A percentile compares a stretch with the other conserved stretches of the same genome.
phyloP scores from a whole-genome alignment of 2,329 filamentous ascomycete species.

The Ceratocystis variospora region DNA sequence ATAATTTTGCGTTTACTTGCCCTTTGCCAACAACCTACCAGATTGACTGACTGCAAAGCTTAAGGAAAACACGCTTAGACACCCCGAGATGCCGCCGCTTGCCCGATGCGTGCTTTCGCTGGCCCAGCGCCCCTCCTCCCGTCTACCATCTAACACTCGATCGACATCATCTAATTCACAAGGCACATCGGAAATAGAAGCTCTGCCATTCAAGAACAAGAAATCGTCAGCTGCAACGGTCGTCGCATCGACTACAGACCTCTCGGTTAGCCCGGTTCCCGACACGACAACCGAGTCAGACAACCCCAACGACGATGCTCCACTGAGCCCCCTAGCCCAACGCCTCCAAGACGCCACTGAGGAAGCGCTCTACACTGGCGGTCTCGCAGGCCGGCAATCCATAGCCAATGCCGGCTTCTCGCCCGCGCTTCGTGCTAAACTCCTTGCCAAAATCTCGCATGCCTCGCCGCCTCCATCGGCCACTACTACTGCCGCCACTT shows the following conservation, averaged over 20 bases:
- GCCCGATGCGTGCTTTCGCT: background rate
- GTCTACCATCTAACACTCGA: background rate
- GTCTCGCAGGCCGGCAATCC: slow-evolving; percentile 44
- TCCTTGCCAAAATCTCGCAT: slow-evolving; percentile 43
- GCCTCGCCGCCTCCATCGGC: slow-evolving; percentile 26
- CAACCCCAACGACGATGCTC: background rate
- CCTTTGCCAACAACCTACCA: background rate
- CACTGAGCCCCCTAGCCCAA: slow-evolving; percentile 26
- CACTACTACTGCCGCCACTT: background rate
- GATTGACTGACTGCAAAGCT: no score
- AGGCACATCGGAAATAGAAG: no score
- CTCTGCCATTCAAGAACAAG: background rate
- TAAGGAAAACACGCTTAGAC: background rate
- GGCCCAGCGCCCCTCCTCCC: background rate
- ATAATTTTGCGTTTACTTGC: no score
- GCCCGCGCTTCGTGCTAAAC: slow-evolving; percentile 44
- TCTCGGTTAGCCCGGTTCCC: no score
- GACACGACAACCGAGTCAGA: background rate
- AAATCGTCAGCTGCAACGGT: background rate
- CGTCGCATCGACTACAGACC: background rate
- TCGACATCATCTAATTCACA: background rate
- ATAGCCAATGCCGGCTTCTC: slow-evolving; percentile 51
- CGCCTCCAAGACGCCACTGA: slow-evolving; percentile 50
- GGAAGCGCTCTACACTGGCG: slow-evolving; percentile 44
- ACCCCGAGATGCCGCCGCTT: background rate